Evolutionary conservation across 768 basidiomycete species (phyloP), one percentile per base, ranked within the genome.

Genomic region (Jaapia argillacea): DNA sequence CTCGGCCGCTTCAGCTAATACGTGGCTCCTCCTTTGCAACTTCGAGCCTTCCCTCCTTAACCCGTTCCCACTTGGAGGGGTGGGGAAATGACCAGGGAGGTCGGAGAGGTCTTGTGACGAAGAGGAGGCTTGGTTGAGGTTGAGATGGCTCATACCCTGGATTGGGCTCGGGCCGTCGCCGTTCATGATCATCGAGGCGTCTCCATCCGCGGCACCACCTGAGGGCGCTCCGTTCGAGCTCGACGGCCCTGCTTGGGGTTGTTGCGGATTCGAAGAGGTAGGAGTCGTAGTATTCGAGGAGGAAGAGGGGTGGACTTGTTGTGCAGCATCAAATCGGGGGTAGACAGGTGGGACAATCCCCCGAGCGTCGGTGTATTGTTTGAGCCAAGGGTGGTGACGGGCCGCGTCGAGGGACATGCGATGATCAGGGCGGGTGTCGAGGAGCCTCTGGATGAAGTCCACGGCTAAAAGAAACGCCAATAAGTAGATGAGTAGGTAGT

Each of bases 401-500:
- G 91, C 83, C 0, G 74, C 68, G 2, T 68, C 63, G 46, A 92
- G 70, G 4, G 80, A 77, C 73, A 94, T 75, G n/a, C 93, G 79
- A 12, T 57, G 48, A 1, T 48, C 50, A 0, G 91, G 88, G 43
- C 86, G 69, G 27, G 67, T 65, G 41, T 76, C 70, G 13, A 97
- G 73, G 6, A 97, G 72, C 2, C 60, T 51, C 2, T 59, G 58
- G 41, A 94, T 71, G 56, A 97, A 94, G 48, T 79, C 67, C 41
- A 70, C 58, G 2, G 69, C 90, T 84, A 50, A 37, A 24, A 28
- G 24, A 28, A 41, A 37, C 52, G 41, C 36, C 41, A 24, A 22
- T 39, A 10, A 33, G 4, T 25, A 14, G 6, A 38, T 5, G 35
- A 25, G 7, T 6, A 22, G 23, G 6, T 18, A 26, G 24, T 4